phyloP scores from a whole-genome alignment of 2,329 filamentous ascomycete genomes.

The Elsinoe fawcettii region DNA sequence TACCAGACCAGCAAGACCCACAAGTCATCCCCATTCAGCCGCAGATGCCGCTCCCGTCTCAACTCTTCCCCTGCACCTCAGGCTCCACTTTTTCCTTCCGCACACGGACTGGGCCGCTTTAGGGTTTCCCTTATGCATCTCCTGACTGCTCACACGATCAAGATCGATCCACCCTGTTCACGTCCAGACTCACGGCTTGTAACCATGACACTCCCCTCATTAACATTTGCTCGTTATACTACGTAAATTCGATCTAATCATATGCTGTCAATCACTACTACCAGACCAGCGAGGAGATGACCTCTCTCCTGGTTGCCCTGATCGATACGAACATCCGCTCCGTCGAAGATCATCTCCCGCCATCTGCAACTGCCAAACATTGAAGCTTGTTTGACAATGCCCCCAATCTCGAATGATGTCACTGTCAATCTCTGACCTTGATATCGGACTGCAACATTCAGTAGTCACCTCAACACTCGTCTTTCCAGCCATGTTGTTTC shows the following conservation, averaged over 20 bases:
- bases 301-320: not conserved
- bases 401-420: slow-evolving; percentile 6
- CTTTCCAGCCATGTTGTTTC: not conserved
- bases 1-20: not conserved
- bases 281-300: not conserved
- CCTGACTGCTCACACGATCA: slow-evolving; percentile 12
- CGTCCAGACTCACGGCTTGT: not conserved
- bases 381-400: slow-evolving; percentile 1
- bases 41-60: not conserved
- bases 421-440: not conserved
- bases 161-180: too few species aligned
- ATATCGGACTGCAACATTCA: not conserved
- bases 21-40: not conserved
- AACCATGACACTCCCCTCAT: not conserved
- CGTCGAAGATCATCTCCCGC: not conserved
- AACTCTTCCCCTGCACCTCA: not conserved
- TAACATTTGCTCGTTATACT: slow-evolving; percentile 1
- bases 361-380: slow-evolving; percentile 6
- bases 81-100: not conserved
- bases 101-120: slow-evolving; percentile 1
- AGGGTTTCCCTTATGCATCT: not conserved
- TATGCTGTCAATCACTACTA: too few species aligned
- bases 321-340: not conserved
- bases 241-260: not conserved
- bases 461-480: not conserved